A percentile compares a stretch with the other conserved stretches of the same genome.
phyloP scores from a whole-genome alignment of 2,329 filamentous ascomycete species.

The Pseudogymnoascus sp. region DNA sequence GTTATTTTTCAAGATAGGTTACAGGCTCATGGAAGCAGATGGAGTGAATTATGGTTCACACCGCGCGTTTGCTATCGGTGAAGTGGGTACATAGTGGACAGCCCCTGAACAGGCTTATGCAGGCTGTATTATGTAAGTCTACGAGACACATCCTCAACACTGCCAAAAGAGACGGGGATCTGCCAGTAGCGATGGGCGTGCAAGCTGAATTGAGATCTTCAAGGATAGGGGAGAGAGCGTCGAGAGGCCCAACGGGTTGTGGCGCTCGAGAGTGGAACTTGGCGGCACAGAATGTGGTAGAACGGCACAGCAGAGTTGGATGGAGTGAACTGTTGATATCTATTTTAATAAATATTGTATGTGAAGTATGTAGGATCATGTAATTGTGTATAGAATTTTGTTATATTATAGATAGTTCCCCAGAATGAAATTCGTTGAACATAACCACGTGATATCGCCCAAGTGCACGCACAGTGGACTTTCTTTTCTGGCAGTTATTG shows the following conservation, averaged over 20 bases:
- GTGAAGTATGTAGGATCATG: too few relatives aligned
- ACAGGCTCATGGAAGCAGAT: not conserved
- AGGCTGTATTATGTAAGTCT: constrained; percentile 1
- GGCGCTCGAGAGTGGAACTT: not conserved
- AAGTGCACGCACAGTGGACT: too few relatives aligned
- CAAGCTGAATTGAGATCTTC: constrained; percentile 7
- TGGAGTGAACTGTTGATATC: not conserved
- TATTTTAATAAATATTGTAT: too few relatives aligned
- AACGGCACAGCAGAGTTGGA: not conserved
- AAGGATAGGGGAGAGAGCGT: not conserved
- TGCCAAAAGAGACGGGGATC: not conserved
- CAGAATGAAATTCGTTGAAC: not conserved
- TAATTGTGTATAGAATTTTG: not conserved
- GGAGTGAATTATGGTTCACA: constrained; percentile 3
- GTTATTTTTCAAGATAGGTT: not conserved
- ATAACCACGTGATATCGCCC: not conserved
- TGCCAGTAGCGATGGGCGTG: not conserved
- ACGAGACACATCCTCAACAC: not conserved
- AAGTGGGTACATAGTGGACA: constrained; percentile 1
- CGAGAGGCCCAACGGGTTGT: not conserved
- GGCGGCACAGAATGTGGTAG: not conserved
- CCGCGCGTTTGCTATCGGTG: not conserved
- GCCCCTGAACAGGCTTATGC: not conserved
- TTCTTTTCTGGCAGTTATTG: too few relatives aligned
- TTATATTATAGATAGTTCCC: too few relatives aligned